phyloP scores from a whole-genome alignment of 2,329 filamentous ascomycete genomes.

The Cladosporium sp. region DNA sequence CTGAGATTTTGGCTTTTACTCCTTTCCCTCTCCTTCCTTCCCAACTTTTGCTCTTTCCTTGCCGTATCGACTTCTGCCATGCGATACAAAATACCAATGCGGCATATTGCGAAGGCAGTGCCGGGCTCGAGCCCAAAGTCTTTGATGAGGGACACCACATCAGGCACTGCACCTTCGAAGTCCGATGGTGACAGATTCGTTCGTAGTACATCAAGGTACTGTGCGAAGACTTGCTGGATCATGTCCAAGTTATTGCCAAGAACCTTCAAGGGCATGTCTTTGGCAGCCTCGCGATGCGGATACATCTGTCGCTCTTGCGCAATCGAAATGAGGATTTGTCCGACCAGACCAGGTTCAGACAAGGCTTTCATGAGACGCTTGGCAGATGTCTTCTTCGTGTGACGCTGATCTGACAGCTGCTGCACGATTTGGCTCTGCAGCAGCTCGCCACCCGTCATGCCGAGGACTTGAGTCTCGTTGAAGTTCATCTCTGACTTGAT shows the following conservation, averaged over 20 bases:
- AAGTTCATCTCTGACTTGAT: slow-evolving; percentile 83
- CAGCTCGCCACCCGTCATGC: slow-evolving; percentile 80
- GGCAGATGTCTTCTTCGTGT: slow-evolving; percentile 63
- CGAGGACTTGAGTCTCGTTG: slow-evolving; percentile 79
- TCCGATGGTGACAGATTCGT: slow-evolving; percentile 70
- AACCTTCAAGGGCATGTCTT: slow-evolving; percentile 79
- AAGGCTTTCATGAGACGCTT: slow-evolving; percentile 76
- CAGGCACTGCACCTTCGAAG: slow-evolving; percentile 75
- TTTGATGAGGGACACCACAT: slow-evolving; percentile 66
- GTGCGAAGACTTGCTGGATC: slow-evolving; percentile 75
- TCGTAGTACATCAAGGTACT: slow-evolving; percentile 85
- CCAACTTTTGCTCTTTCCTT: slow-evolving; percentile 28
- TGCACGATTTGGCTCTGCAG: slow-evolving; percentile 77
- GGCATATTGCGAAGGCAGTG: slow-evolving; percentile 79
- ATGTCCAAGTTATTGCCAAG: slow-evolving; percentile 86
- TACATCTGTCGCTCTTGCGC: slow-evolving; percentile 88
- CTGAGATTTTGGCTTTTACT: slow-evolving; percentile 26
- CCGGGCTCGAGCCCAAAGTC: slow-evolving; percentile 76
- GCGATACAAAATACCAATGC: slow-evolving; percentile 67
- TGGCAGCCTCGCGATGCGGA: slow-evolving; percentile 67
- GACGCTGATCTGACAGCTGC: slow-evolving; percentile 75
- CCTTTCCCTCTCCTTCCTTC: slow-evolving; percentile 24
- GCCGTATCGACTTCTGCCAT: slow-evolving; percentile 45
- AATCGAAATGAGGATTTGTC: slow-evolving; percentile 81
- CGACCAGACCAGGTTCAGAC: slow-evolving; percentile 71